These are phyloP conservation scores for Panellus pusillus DNA, from an alignment of 768 basidiomycete species.

Conservation along the genomic window DNA sequence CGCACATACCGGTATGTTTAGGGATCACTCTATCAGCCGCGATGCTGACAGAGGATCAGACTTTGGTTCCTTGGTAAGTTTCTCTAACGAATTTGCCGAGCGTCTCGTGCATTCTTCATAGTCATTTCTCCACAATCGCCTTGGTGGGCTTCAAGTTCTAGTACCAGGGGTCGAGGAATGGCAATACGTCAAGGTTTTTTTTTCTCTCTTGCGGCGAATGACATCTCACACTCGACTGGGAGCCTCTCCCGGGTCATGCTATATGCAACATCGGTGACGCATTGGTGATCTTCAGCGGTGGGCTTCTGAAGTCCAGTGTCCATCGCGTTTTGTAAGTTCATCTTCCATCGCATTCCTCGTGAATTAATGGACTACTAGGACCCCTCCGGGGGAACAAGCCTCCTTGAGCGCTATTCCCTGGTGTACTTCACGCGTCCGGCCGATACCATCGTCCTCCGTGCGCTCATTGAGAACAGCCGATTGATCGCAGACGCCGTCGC, in stretches of 20 bases:
- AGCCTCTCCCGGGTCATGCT: conserved; percentile 44
- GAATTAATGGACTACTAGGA: conserved; percentile 25
- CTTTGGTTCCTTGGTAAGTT: not conserved
- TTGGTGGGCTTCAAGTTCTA: too few relatives aligned
- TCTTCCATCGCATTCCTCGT: not conserved
- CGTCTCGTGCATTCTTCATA: too few relatives aligned
- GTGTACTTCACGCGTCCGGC: conserved; percentile 53
- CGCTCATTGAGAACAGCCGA: too few relatives aligned
- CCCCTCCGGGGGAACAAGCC: conserved; percentile 46
- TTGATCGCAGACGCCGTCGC: too few relatives aligned
- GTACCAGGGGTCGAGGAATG: conserved; percentile 26
- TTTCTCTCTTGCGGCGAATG: conserved; percentile 33
- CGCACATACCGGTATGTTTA: not conserved
- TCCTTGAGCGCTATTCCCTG: conserved; percentile 46
- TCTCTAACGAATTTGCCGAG: not conserved
- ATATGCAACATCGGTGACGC: conserved; percentile 53
- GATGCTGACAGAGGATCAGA: not conserved
- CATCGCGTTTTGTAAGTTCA: conserved; percentile 47
- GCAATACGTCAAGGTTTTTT: conserved; percentile 43
- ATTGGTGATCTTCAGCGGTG: conserved; percentile 48
- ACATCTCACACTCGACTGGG: conserved; percentile 14
- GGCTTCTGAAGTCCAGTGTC: conserved; percentile 50
- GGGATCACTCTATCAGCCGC: not conserved
- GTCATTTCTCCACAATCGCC: too few relatives aligned
- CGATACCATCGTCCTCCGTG: conserved; percentile 25